Conservation (phyloP, 345 rosid genomes). For the Citrus mangshanensis region DNA sequence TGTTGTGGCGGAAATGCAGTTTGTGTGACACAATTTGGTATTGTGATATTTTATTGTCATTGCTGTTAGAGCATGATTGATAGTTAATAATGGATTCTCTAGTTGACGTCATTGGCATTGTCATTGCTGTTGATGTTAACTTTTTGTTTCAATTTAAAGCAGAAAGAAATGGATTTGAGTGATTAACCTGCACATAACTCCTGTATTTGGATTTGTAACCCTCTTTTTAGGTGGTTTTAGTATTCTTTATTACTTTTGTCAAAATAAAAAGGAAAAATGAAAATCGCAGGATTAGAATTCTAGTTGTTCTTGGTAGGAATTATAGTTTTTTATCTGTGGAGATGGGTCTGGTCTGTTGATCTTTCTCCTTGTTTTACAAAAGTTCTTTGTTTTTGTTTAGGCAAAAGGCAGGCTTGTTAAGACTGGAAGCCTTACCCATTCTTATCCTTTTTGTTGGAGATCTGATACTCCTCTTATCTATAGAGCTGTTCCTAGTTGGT, state of each 20-base stretch:
- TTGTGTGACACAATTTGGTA: neutral
- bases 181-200: neutral
- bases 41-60: neutral
- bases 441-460: constrained; percentile 93
- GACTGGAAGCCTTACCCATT: constrained; percentile 74
- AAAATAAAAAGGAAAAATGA: neutral
- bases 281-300: neutral
- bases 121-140: neutral
- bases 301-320: neutral
- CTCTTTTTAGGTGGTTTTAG: neutral
- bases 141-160: neutral
- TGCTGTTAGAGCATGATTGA: neutral
- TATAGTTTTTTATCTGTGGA: neutral
- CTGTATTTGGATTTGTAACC: neutral
- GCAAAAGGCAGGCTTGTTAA: constrained; percentile 91
- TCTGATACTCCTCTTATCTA: constrained; percentile 95
- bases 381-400: constrained; percentile 37
- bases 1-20: neutral
- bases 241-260: neutral
- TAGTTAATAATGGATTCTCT: neutral
- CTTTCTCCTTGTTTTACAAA: neutral
- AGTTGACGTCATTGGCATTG: neutral
- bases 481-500: constrained; percentile 99
- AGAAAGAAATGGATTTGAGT: constrained; percentile 6
- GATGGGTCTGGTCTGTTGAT: neutral